These are phyloP conservation scores for Wickerhamiella cacticola DNA, from an alignment of 805 yeast species.

Conservation along the genomic window DNA sequence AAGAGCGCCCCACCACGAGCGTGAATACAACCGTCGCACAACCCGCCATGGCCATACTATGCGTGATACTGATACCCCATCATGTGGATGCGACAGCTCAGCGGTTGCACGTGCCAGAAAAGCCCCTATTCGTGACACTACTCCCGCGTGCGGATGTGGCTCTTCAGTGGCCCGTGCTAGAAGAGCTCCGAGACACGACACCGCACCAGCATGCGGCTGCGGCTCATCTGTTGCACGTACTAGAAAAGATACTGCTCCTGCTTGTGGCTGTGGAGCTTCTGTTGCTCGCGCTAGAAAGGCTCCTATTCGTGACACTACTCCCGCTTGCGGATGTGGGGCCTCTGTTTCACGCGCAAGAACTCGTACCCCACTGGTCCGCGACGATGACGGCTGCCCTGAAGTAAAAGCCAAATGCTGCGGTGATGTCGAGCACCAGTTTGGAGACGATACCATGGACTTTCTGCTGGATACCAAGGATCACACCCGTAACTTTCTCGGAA, in stretches of 20 bases:
- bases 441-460: constrained; percentile 11
- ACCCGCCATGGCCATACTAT: background rate
- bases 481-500: constrained; percentile 2
- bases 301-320: background rate
- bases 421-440: constrained; percentile 10
- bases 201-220: constrained; percentile 1
- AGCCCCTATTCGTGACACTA: background rate
- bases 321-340: background rate
- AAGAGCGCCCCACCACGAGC: background rate
- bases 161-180: background rate
- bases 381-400: background rate
- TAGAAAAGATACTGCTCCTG: background rate
- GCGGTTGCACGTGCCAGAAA: no score
- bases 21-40: background rate
- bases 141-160: background rate
- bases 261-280: background rate
- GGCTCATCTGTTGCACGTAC: no score
- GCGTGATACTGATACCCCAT: no score
- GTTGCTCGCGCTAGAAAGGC: background rate
- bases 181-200: background rate
- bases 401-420: background rate
- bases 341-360: background rate
- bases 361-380: background rate
- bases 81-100: no score
- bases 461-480: constrained; percentile 12